Evolutionary conservation across 306 rosid species (phyloP), one percentile per base, ranked within the genome.

Genomic region (Vicia faba): DNA sequence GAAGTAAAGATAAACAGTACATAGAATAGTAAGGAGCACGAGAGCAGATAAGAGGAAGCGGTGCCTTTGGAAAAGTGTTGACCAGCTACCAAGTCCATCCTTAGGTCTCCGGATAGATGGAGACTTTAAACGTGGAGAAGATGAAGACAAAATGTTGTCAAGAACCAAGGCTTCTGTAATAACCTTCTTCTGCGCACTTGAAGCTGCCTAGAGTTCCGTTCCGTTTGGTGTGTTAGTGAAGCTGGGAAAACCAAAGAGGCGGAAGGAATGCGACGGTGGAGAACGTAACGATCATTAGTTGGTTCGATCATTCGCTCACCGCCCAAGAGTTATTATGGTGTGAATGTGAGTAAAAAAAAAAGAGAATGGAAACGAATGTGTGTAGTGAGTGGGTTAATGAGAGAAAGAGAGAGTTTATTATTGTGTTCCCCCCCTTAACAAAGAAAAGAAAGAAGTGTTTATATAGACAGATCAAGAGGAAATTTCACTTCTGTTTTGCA

Each of bases 1-100:
- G 60, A 91, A 91, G 76, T 91, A 91, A 28, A 91, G 97, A 73
- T 91, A 91, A 64, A 91, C 79, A 10, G 88, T 86, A 72, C 97
- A 91, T 66, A 91, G 93, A 64, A 81, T 70, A 15, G 83, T 64
- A 66, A 91, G 82, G 25, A 86, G 88, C 61, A 36, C 83, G 3
- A 91, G 84, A 23, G 97, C 91, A 4, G 79, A 82, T 66, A 91
- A 79, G 78, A 91, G 96, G 83, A 80, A 91, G 51, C 93, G 96
- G 60, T 91, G 97, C 82, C 97, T 80, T 53, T 91, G 81, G 46
- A 72, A 35, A 28, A 91, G 93, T 11, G 87, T 72, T 1, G 96
- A 82, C 97, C 96, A 91, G 69, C 86, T 83, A 43, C 93, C 87
- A 18, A 89, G 71, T 75, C 84, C 96, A 77, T 88, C 88, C 77